Conservation (phyloP, 129 eudicot genomes). For the Erigeron canadensis region DNA sequence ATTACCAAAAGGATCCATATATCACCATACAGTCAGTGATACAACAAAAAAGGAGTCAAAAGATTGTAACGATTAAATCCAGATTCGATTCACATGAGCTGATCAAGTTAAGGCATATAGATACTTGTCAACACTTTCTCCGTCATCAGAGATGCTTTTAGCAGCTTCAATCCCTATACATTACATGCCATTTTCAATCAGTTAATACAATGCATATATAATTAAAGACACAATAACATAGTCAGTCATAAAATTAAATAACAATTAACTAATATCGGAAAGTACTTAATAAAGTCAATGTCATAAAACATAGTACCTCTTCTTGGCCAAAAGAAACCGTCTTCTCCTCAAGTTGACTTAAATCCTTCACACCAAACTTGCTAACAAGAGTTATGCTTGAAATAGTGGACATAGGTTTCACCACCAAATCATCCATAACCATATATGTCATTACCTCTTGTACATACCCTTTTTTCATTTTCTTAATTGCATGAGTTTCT, state of each 20-base stretch:
- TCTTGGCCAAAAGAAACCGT: constrained; percentile 7
- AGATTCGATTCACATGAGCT: neutral
- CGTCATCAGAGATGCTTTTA: neutral
- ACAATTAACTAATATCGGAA: no score
- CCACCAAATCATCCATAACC: constrained; percentile 19
- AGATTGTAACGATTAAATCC: neutral
- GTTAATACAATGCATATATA: no score
- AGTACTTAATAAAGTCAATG: neutral
- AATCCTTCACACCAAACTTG: constrained; percentile 2
- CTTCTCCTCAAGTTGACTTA: constrained; percentile 16
- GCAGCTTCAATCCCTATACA: neutral
- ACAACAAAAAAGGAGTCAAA: no score
- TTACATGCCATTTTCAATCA: neutral
- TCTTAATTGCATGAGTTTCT: neutral
- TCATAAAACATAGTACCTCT: neutral
- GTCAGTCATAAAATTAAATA: no score
- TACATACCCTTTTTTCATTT: neutral
- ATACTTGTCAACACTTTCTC: neutral
- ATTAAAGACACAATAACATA: no score
- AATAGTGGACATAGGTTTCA: constrained; percentile 5
- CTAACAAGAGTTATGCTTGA: constrained; percentile 2
- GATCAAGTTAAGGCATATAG: neutral
- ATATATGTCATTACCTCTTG: neutral
- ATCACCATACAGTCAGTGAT: no score
- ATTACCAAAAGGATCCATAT: no score